Percentiles rank a stretch among this genome's conserved stretches.
Conservation (phyloP, 2,329 filamentous ascomycete genomes). For the Xylariaceae sp. region DNA sequence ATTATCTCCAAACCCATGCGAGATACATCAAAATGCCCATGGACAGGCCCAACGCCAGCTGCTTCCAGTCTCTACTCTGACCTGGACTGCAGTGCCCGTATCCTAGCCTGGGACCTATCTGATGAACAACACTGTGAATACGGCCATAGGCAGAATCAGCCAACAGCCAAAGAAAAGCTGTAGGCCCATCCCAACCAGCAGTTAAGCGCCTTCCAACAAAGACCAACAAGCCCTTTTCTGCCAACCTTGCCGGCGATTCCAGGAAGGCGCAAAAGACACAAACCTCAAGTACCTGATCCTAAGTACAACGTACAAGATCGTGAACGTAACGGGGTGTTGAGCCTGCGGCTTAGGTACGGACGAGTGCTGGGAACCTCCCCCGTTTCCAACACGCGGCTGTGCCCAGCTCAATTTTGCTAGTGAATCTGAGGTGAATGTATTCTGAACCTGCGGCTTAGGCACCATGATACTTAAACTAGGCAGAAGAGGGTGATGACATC, state of each 20-base stretch:
- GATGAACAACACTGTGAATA: neutral
- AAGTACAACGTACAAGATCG: neutral
- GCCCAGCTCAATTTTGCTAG: neutral
- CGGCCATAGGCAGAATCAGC: neutral
- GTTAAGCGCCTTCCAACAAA: neutral
- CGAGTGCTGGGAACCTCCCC: neutral
- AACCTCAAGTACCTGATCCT: neutral
- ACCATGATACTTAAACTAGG: too few species aligned
- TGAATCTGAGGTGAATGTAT: too few species aligned
- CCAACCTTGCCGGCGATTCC: neutral
- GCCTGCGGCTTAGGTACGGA: neutral
- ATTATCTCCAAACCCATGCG: too few species aligned
- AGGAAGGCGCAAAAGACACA: neutral
- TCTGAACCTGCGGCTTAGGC: neutral
- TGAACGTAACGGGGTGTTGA: neutral
- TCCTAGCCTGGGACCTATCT: neutral
- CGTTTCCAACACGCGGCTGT: neutral
- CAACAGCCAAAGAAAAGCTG: neutral
- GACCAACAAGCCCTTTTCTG: neutral
- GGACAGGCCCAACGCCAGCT: neutral
- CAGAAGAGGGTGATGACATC: too few species aligned
- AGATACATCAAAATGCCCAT: neutral
- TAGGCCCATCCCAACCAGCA: neutral
- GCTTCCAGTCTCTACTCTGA: neutral
- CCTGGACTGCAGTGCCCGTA: neutral